Base-by-base conservation (phyloP, 1,139 yeast genomes). In the Saccharomyces uvarum region DNA sequence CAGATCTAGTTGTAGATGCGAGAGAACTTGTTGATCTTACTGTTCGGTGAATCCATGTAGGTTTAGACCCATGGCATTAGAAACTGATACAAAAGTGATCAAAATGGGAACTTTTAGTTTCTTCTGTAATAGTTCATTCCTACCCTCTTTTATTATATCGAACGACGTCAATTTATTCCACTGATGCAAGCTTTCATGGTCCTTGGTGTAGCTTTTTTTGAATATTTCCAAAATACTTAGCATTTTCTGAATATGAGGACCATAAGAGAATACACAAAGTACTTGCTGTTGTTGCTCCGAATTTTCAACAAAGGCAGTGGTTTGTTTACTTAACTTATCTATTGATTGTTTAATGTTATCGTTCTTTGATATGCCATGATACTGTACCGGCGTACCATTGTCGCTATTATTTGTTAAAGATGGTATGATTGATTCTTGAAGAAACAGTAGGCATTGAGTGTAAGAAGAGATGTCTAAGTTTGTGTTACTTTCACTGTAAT, bases 181-280 rank as follows among this genome's bases (percentile, higher is more conserved):
- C 53, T 67, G 70, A 13, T 52, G 49, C 19, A 54, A 46, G 4
- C 44, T 49, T 5, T 21, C 50, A 7, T 28, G 48, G 14, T 48
- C 44, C 6, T 41, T 50, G n/a, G 48, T 46, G 29, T 54, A 44
- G 16, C 48, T 48, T 16, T 53, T 59, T 54, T 65, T 67, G 49
- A 55, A 56, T 9, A 66, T 58, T 53, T 67, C 70, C 6, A 65
- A 44, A 9, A 64, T 54, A 47, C 66, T 63, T 13, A 66, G 56
- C 54, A 61, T 51, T 53, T 64, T 63, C 51, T 65, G 69, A 24
- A 66, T 54, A 54, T 67, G 69, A 38, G 59, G 57, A 4, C 70
- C 70, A 53, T 63, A 66, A 1, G 69, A 58, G 44, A 55, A 64
- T n/a, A 66, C 16, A 47, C 63, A 61, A 5, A 54, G 33, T 31